Evolutionary conservation across 192 early-diverging fungal species (phyloP).

Genomic region (Coemansia sp.): DNA sequence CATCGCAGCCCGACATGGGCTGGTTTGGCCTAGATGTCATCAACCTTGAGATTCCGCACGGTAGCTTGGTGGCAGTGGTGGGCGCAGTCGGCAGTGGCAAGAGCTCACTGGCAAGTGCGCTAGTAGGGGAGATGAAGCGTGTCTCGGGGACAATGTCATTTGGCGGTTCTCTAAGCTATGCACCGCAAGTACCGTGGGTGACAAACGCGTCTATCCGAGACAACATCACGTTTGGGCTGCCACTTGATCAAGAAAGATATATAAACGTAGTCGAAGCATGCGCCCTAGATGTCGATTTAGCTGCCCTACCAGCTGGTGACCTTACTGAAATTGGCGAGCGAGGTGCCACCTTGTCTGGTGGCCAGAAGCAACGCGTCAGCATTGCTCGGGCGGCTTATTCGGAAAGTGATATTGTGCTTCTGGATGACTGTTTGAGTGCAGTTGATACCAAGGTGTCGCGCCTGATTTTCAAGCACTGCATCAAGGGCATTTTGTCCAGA

Average conservation of each 20-base stretch:
- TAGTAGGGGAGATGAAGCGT: constrained; percentile 62
- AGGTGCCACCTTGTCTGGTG: constrained; percentile 68
- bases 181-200: constrained; percentile 61
- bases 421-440: constrained; percentile 79
- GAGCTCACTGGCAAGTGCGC: constrained; percentile 56
- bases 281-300: constrained; percentile 71
- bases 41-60: constrained; percentile 57
- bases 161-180: constrained; percentile 57
- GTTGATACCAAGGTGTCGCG: constrained; percentile 58
- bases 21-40: constrained; percentile 45
- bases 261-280: constrained; percentile 68
- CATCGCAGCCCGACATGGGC: background rate
- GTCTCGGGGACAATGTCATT: constrained; percentile 45
- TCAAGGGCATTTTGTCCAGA: constrained; percentile 29
- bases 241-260: constrained; percentile 66
- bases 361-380: constrained; percentile 76
- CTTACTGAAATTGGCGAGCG: constrained; percentile 68
- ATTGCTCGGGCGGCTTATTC: constrained; percentile 82
- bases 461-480: constrained; percentile 58
- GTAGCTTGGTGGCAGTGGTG: constrained; percentile 61
- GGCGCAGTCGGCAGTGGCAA: constrained; percentile 77
- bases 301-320: constrained; percentile 68
- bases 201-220: constrained; percentile 66
- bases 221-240: constrained; percentile 74
- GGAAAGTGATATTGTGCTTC: constrained; percentile 66